phyloP scores from a whole-genome alignment of 2,329 filamentous ascomycete genomes.

The Neonectria hederae region DNA sequence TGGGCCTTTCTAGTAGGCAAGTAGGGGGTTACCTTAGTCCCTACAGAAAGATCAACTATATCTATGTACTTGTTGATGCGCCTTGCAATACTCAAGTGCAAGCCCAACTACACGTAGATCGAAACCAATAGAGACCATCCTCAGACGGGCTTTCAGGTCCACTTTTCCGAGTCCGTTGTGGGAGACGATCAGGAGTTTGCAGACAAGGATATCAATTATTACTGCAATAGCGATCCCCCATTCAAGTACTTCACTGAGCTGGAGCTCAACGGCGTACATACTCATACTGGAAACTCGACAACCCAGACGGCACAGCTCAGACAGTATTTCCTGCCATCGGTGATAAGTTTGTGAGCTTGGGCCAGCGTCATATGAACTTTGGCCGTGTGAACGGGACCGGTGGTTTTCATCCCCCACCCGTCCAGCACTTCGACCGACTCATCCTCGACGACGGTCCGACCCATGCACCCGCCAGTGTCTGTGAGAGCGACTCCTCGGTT shows the following conservation, averaged over 20 bases:
- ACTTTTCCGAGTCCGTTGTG: conserved; percentile 43
- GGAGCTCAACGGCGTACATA: conserved; percentile 24
- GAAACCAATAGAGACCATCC: conserved; percentile 29
- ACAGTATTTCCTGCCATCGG: no score
- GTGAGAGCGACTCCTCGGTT: neutral
- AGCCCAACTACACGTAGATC: conserved; percentile 29
- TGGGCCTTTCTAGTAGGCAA: no score
- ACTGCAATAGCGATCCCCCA: conserved; percentile 23
- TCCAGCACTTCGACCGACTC: no score
- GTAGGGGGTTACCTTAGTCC: no score
- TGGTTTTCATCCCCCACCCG: no score
- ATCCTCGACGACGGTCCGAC: neutral
- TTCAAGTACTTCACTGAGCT: conserved; percentile 19
- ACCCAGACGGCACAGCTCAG: neutral
- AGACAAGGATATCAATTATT: conserved; percentile 27
- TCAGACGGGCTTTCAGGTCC: conserved; percentile 45
- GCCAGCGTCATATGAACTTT: no score
- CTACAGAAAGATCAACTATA: no score
- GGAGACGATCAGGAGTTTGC: conserved; percentile 15
- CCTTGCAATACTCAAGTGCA: no score
- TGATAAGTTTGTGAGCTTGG: no score
- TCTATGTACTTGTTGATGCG: no score
- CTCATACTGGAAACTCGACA: conserved; percentile 13
- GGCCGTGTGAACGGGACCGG: no score
- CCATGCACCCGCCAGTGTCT: neutral